phyloP scores from a whole-genome alignment of 345 rosid genomes.

The Lumnitzera littorea region DNA sequence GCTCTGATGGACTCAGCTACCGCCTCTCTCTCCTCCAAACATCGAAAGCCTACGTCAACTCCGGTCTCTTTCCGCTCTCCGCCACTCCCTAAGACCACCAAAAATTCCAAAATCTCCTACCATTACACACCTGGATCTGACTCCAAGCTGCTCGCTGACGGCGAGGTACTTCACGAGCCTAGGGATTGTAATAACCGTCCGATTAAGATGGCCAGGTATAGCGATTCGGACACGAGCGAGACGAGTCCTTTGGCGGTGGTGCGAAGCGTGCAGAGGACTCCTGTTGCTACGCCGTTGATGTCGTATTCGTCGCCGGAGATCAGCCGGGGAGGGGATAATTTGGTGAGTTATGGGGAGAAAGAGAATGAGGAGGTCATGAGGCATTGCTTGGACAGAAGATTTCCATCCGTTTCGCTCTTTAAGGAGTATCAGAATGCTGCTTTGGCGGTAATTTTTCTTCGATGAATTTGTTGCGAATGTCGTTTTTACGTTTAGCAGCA shows the following conservation, averaged over 20 bases:
- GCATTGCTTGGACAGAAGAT: constrained; percentile 70
- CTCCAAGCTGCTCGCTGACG: constrained; percentile 12
- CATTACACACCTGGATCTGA: constrained; percentile 21
- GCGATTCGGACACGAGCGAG: constrained; percentile 40
- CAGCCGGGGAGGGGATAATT: constrained; percentile 56
- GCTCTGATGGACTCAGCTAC: constrained; percentile 90
- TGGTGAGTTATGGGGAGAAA: constrained; percentile 19
- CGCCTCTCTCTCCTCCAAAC: constrained; percentile 53
- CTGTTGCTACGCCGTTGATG: constrained; percentile 14
- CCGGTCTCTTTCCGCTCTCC: constrained; percentile 47
- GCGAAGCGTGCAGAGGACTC: constrained; percentile 25
- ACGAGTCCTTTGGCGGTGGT: constrained; percentile 52
- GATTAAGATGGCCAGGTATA: constrained; percentile 42
- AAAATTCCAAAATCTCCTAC: constrained; percentile 15
- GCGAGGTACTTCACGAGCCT: constrained; percentile 16
- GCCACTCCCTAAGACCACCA: constrained; percentile 23
- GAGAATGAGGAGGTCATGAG: constrained; percentile 41
- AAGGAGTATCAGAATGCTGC: constrained; percentile 90
- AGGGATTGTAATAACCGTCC: constrained; percentile 25
- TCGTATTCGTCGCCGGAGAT: constrained; percentile 47
- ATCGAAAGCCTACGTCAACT: constrained; percentile 48
- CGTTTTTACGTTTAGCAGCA: neutral
- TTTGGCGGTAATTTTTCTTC: constrained; percentile 53
- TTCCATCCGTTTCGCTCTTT: constrained; percentile 81
- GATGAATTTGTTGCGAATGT: neutral